Percentiles rank a stretch among this genome's conserved stretches.
Conservation (phyloP, 2,329 filamentous ascomycete genomes). For the Dothistroma septosporum region DNA sequence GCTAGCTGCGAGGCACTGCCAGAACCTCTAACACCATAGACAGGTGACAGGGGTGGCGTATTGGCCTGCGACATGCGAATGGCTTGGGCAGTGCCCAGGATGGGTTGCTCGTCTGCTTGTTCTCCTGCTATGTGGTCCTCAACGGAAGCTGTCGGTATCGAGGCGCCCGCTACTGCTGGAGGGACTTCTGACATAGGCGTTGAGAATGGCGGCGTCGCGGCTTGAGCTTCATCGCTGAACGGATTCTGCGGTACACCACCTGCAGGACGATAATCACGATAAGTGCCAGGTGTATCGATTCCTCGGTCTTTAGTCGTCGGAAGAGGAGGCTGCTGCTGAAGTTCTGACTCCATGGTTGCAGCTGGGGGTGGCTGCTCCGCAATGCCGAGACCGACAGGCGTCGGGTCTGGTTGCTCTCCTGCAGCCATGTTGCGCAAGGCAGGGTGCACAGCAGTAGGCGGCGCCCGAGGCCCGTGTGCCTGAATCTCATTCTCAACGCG, state of each 20-base stretch:
- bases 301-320: slow-evolving; percentile 10
- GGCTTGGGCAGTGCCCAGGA: slow-evolving; percentile 48
- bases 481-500: slow-evolving; percentile 27
- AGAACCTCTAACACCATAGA: slow-evolving; percentile 15
- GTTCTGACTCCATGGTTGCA: slow-evolving; percentile 8
- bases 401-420: slow-evolving; percentile 15
- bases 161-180: slow-evolving; percentile 4
- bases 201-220: slow-evolving; percentile 21
- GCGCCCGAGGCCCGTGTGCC: slow-evolving; percentile 21
- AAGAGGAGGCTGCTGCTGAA: not conserved
- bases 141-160: slow-evolving; percentile 1
- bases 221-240: slow-evolving; percentile 19
- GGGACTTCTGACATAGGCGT: slow-evolving; percentile 15
- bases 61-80: slow-evolving; percentile 47
- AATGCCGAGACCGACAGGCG: slow-evolving; percentile 31
- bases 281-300: slow-evolving; percentile 2
- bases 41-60: slow-evolving; percentile 38
- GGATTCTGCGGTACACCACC: slow-evolving; percentile 19
- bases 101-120: slow-evolving; percentile 24
- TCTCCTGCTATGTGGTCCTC: slow-evolving; percentile 41
- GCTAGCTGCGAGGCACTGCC: slow-evolving; percentile 16
- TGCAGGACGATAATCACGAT: slow-evolving; percentile 6
- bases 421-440: slow-evolving; percentile 28
- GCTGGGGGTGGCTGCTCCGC: slow-evolving; percentile 12
- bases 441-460: slow-evolving; percentile 34